phyloP scores from a whole-genome alignment of 768 basidiomycete species.

The Mrakia gelida region DNA sequence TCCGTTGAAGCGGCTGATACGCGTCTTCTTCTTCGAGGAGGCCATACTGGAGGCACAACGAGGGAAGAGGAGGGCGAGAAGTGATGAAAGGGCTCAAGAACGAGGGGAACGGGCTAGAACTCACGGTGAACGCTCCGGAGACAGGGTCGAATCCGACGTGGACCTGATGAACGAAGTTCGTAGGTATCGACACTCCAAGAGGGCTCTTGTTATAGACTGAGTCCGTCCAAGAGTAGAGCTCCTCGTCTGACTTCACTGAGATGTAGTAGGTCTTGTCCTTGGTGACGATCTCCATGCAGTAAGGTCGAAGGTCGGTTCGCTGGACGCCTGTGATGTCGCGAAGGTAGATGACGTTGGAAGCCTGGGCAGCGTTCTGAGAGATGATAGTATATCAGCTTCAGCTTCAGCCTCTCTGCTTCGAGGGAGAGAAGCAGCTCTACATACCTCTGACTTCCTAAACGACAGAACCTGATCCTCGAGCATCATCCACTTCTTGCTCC shows the following conservation, averaged over 20 bases:
- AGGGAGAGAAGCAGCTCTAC: constrained; percentile 37
- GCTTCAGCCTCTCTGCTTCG: not conserved
- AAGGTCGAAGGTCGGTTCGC: constrained; percentile 88
- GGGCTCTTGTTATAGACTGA: constrained; percentile 90
- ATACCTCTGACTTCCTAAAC: constrained; percentile 88
- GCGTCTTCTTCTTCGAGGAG: too few species aligned
- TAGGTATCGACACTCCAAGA: constrained; percentile 86
- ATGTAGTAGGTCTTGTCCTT: constrained; percentile 76
- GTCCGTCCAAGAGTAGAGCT: constrained; percentile 97
- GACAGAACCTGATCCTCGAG: constrained; percentile 72
- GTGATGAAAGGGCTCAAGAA: too few species aligned
- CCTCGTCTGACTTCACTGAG: constrained; percentile 83
- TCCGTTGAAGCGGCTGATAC: too few species aligned
- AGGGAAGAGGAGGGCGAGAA: too few species aligned
- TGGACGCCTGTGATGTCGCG: constrained; percentile 81
- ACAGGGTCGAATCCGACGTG: constrained; percentile 96
- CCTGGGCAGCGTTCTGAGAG: constrained; percentile 36
- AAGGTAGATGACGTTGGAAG: constrained; percentile 61
- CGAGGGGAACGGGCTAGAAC: too few species aligned
- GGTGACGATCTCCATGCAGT: constrained; percentile 81
- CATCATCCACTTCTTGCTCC: constrained; percentile 84
- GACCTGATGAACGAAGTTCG: constrained; percentile 97
- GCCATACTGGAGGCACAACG: too few species aligned
- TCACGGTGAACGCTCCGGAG: constrained; percentile 82
- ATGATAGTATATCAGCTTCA: not conserved